Percentiles rank a stretch among this genome's conserved stretches.
Evolutionary conservation across 2,329 filamentous ascomycete species (phyloP).

Genomic region (Cladosporium sp.): DNA sequence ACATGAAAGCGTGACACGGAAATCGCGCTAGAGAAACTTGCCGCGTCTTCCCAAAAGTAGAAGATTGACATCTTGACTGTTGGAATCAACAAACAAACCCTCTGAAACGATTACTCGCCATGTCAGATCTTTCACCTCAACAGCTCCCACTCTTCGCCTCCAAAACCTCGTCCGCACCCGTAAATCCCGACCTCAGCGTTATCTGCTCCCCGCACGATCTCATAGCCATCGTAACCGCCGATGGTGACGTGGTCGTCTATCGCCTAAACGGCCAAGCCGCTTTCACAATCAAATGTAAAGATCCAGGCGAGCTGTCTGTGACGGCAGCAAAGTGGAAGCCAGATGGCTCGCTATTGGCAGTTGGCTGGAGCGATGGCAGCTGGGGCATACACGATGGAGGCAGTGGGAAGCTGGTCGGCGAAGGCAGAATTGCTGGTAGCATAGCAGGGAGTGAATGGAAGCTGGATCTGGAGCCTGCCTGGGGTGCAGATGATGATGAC

Average conservation of each 20-base stretch:
- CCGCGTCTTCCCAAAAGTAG: background rate
- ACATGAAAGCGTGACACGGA: background rate
- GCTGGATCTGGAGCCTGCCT: conserved; percentile 19
- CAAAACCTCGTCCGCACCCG: conserved; percentile 28
- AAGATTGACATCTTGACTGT: background rate
- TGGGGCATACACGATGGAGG: conserved; percentile 36
- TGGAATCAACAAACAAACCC: background rate
- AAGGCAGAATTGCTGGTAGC: conserved; percentile 2
- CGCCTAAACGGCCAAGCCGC: conserved; percentile 70
- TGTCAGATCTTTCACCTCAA: background rate
- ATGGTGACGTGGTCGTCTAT: conserved; percentile 70
- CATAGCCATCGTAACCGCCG: conserved; percentile 62
- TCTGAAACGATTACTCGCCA: background rate
- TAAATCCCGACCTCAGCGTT: conserved; percentile 56
- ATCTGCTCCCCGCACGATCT: conserved; percentile 85
- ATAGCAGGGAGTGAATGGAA: conserved; percentile 17
- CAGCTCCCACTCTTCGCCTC: conserved; percentile 7
- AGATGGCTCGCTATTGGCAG: conserved; percentile 55
- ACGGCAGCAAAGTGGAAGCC: conserved; percentile 43
- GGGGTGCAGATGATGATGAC: conserved; percentile 11
- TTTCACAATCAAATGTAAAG: conserved; percentile 48
- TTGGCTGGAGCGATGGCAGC: conserved; percentile 77
- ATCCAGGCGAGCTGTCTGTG: conserved; percentile 27
- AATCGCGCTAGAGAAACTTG: conserved; percentile 3
- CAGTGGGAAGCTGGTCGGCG: conserved; percentile 19